Evolutionary conservation across 805 yeast species (phyloP).

Genomic region (Wickerhamomyces rabaulensis): DNA sequence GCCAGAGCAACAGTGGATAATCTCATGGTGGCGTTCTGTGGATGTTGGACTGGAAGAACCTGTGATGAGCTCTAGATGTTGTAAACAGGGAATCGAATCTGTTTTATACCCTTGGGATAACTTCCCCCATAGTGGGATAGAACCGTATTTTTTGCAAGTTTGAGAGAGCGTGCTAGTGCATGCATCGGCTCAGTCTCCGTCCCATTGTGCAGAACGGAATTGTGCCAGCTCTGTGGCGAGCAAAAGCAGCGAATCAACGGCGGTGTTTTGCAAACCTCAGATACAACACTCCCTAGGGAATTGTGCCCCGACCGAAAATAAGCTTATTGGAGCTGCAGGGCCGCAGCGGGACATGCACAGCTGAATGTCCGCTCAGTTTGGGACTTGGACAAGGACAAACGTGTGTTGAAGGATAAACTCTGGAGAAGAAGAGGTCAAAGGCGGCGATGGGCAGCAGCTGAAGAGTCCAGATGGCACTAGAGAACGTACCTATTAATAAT

Average conservation of each 20-base stretch:
- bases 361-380: not conserved
- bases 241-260: not conserved
- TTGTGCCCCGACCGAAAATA: not conserved
- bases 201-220: not conserved
- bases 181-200: not conserved
- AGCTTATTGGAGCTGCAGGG: not conserved
- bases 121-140: too few species aligned
- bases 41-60: not conserved
- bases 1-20: not conserved
- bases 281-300: too few species aligned
- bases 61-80: not conserved
- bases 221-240: not conserved
- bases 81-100: not conserved
- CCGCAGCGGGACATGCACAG: not conserved
- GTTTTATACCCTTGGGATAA: not conserved
- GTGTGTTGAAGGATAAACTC: too few species aligned
- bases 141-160: not conserved
- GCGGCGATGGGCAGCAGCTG: too few species aligned
- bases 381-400: not conserved
- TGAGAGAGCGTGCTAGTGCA: not conserved
- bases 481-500: too few species aligned
- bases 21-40: not conserved
- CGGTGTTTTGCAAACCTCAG: not conserved
- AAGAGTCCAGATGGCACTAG: too few species aligned
- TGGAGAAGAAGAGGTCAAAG: too few species aligned